Conservation (phyloP, 768 basidiomycete species). For the Favolaschia claudopus region DNA sequence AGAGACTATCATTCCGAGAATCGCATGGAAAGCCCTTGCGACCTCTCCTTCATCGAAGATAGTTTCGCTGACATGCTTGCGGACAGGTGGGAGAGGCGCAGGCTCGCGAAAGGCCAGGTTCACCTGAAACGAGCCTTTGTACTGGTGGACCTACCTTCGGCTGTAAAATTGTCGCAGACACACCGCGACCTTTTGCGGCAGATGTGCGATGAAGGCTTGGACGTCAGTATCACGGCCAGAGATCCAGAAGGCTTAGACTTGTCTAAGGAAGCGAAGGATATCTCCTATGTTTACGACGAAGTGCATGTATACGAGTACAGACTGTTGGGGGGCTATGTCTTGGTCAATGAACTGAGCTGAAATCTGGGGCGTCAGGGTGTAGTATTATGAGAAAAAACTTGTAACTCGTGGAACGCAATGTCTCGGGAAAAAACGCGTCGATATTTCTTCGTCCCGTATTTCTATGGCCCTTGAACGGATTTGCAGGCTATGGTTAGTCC, state of each 20-base stretch:
- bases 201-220: slow-evolving; percentile 16
- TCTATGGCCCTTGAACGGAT: too few species aligned
- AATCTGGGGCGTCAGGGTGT: too few species aligned
- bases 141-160: slow-evolving; percentile 2
- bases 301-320: too few species aligned
- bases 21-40: neutral
- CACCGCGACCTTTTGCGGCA: slow-evolving; percentile 2
- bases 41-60: slow-evolving; percentile 9
- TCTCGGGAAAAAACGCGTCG: too few species aligned
- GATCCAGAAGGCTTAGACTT: neutral
- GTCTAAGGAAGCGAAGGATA: too few species aligned
- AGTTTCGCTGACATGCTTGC: slow-evolving; percentile 8
- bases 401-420: too few species aligned
- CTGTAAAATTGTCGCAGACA: slow-evolving; percentile 3
- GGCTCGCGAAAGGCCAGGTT: neutral
- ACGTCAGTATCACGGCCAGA: neutral
- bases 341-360: too few species aligned
- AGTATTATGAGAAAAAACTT: too few species aligned
- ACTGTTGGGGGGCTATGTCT: too few species aligned
- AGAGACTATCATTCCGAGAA: neutral
- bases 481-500: too few species aligned
- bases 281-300: too few species aligned
- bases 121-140: slow-evolving; percentile 1
- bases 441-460: too few species aligned
- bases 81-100: neutral